A percentile compares a stretch with the other conserved stretches of the same genome.
phyloP scores from a whole-genome alignment of 139 green algal genomes.

The Limnomonas spitsbergensis region DNA sequence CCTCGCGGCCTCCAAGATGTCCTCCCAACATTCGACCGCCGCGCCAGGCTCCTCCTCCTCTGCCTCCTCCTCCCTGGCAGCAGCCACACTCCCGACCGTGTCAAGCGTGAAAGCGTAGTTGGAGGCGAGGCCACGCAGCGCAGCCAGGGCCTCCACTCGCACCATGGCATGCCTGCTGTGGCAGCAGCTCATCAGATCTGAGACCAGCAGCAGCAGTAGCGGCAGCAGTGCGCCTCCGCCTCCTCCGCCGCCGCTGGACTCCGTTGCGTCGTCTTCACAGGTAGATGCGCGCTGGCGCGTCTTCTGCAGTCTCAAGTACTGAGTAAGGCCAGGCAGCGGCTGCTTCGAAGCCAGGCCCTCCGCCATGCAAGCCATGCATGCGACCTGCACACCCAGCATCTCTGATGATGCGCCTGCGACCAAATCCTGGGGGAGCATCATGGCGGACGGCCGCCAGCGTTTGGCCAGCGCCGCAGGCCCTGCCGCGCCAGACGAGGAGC shows the following conservation, averaged over 20 bases:
- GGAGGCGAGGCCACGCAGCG: constrained; percentile 33
- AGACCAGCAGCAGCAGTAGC: background rate
- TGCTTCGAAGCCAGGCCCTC: constrained; percentile 51
- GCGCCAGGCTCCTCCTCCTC: no score
- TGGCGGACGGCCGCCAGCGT: background rate
- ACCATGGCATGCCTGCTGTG: constrained; percentile 23
- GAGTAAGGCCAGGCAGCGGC: constrained; percentile 21
- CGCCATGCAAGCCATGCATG: constrained; percentile 47
- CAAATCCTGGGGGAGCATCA: background rate
- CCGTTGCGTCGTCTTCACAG: no score
- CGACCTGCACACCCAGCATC: constrained; percentile 15
- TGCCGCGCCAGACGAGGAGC: background rate
- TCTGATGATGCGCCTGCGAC: constrained; percentile 13
- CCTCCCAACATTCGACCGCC: background rate
- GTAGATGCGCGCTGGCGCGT: constrained; percentile 5
- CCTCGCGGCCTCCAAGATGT: background rate
- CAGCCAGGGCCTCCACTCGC: constrained; percentile 48
- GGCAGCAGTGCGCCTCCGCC: no score
- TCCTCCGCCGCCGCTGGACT: no score
- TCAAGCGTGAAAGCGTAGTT: constrained; percentile 27
- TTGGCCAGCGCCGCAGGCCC: no score
- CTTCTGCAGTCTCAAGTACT: constrained; percentile 22
- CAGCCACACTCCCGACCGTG: background rate
- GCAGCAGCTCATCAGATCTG: background rate
- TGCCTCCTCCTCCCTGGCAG: background rate